Base-by-base conservation (phyloP, 352 stramenopile species). In the Phytophthora europaea region DNA sequence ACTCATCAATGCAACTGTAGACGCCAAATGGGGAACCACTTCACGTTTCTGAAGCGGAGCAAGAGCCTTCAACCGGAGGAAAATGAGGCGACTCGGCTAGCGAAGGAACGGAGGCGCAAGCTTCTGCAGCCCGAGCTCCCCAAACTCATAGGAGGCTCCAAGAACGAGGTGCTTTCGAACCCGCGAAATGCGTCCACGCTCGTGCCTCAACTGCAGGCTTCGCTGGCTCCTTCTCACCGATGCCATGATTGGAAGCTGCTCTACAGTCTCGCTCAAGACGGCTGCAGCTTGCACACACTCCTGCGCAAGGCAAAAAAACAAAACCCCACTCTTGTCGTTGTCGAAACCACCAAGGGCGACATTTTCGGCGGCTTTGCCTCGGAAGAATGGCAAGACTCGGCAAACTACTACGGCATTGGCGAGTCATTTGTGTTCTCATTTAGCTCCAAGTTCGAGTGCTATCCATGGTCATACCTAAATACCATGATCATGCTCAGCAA, bases 401-500 rank as follows among this genome's bases (percentile, higher is more conserved):
- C 68, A 10, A 92, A 84, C 20, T 94, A 93, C 70, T 94, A 94
- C 31, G 87, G 87, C 58, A 83, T 77, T 9, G 87, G 87, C 50
- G 83, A 94, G 69, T 84, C 81, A 12, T 94, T 93, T 62, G 84
- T 94, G 43, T 94, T 94, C 56, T 87, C 85, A 12, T 88, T 78
- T 40, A 75, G 84, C 16, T 79, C 87, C 1, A 69, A 70, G 38
- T 94, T 91, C 59, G 82, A 92, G 60, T 70, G 76, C 16, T 93
- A 91, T 55, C 70, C 65, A 15, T 94, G 87, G 85, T 87, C 80
- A n/a, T 79, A 72, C 50, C 74, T 76, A 23, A 90, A 94, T 64
- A 64, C 75, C 2, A 91, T 94, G 79, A 79, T 89, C 70, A 93
- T 94, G 87, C 68, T 88, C 61, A 93, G 85, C 76, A 91, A 90